phyloP scores from a whole-genome alignment of 2,329 filamentous ascomycete species.

The Leptographium procerum region DNA sequence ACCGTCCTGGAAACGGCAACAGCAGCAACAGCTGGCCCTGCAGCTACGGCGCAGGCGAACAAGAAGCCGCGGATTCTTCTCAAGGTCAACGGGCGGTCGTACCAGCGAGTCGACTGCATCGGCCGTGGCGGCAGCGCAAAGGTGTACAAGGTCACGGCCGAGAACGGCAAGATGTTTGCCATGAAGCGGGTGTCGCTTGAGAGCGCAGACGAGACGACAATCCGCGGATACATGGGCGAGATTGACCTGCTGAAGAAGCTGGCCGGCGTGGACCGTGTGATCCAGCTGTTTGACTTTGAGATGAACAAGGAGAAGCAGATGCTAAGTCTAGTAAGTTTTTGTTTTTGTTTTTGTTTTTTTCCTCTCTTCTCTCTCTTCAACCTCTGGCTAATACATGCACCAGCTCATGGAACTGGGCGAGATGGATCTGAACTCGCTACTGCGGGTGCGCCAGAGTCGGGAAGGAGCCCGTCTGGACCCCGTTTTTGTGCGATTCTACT shows the following conservation, averaged over 20 bases:
- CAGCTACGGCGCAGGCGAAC: slow-evolving; percentile 54
- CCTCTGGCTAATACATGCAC: neutral
- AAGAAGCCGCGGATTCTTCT: slow-evolving; percentile 73
- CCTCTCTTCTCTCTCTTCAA: too few relatives aligned
- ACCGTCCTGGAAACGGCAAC: slow-evolving; percentile 88
- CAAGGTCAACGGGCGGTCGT: slow-evolving; percentile 81
- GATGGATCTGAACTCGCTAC: slow-evolving; percentile 77
- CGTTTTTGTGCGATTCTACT: slow-evolving; percentile 91
- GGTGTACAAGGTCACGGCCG: slow-evolving; percentile 92
- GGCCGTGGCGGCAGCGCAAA: slow-evolving; percentile 88
- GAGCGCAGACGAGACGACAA: slow-evolving; percentile 71
- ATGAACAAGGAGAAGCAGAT: slow-evolving; percentile 85
- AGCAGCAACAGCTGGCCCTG: slow-evolving; percentile 65
- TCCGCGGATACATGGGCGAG: slow-evolving; percentile 86
- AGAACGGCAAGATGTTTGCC: slow-evolving; percentile 92
- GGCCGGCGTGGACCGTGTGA: slow-evolving; percentile 76
- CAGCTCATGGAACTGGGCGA: slow-evolving; percentile 97
- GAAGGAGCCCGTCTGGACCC: slow-evolving; percentile 71
- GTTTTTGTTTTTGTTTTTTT: neutral
- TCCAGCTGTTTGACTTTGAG: slow-evolving; percentile 84
- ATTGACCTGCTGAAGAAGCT: slow-evolving; percentile 82
- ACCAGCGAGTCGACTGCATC: slow-evolving; percentile 80
- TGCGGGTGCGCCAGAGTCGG: slow-evolving; percentile 60
- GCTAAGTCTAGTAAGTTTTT: slow-evolving; percentile 61
- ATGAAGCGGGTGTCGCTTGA: slow-evolving; percentile 87